Percentiles rank a stretch among this genome's conserved stretches.
Evolutionary conservation across 2,329 filamentous ascomycete genomes (phyloP).

Genomic region (Clarireedia paspali): DNA sequence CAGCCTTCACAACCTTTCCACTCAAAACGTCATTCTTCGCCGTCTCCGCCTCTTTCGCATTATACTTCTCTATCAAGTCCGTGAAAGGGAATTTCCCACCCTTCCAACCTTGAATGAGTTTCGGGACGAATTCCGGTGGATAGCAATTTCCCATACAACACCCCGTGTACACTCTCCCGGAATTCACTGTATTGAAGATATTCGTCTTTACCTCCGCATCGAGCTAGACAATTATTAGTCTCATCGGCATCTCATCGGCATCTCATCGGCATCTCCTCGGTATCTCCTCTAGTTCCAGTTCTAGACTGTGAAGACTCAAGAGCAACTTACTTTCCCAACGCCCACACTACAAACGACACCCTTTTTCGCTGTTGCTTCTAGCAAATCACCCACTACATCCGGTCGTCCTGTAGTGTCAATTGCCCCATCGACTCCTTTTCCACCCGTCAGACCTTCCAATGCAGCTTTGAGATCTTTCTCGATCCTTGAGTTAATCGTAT

Average conservation of each 20-base stretch:
- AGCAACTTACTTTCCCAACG: conserved; percentile 13
- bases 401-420: conserved; percentile 17
- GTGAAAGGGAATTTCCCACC: conserved; percentile 18
- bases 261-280: no score
- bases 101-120: conserved; percentile 14
- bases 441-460: conserved; percentile 11
- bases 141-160: conserved; percentile 20
- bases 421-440: conserved; percentile 12
- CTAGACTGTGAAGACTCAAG: not conserved
- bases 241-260: no score
- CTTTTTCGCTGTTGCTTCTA: conserved; percentile 15
- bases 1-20: conserved; percentile 17
- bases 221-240: not conserved
- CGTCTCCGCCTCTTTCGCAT: conserved; percentile 14
- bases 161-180: conserved; percentile 14
- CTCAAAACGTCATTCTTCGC: conserved; percentile 15
- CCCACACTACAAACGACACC: conserved; percentile 18
- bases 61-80: conserved; percentile 15
- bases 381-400: conserved; percentile 10
- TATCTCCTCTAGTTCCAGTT: no score
- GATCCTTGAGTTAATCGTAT: conserved; percentile 15
- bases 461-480: conserved; percentile 9
- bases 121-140: conserved; percentile 18
- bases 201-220: conserved; percentile 11
- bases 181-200: conserved; percentile 17